phyloP scores from a whole-genome alignment of 306 rosid genomes.

The Vigna trinervia region DNA sequence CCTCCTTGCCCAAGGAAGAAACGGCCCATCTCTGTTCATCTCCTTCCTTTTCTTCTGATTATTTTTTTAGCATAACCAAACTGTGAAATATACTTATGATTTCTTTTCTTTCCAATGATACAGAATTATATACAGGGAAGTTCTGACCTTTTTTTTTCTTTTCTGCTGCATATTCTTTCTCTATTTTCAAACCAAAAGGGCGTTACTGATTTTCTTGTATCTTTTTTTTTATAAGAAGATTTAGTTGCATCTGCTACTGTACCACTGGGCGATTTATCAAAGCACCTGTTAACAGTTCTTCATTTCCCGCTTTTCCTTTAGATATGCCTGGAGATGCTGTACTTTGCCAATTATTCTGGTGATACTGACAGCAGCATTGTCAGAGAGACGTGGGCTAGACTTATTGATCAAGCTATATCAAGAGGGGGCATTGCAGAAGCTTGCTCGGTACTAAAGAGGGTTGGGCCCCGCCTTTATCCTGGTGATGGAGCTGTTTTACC shows the following conservation, averaged over 20 bases:
- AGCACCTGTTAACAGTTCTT: conserved; percentile 34
- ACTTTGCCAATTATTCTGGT: conserved; percentile 92
- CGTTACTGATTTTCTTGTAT: conserved; percentile 5
- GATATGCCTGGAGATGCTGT: conserved; percentile 93
- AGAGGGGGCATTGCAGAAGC: conserved; percentile 96
- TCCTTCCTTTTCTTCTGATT: conserved; percentile 7
- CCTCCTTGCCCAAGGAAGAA: not conserved
- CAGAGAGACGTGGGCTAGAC: conserved; percentile 96
- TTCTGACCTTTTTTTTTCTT: not conserved
- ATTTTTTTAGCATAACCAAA: not conserved
- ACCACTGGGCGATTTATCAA: conserved; percentile 13
- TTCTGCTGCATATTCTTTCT: not conserved
- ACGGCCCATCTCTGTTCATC: not conserved
- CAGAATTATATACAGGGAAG: conserved; percentile 11
- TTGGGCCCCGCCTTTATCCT: conserved; percentile 93
- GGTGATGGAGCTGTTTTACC: conserved; percentile 92
- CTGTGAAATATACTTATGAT: conserved; percentile 1
- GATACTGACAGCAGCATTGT: conserved; percentile 83
- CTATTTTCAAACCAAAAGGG: conserved; percentile 9
- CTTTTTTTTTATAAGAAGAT: too few relatives aligned
- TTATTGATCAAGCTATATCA: conserved; percentile 89
- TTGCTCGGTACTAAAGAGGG: conserved; percentile 88
- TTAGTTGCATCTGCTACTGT: conserved; percentile 29
- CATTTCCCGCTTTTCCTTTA: conserved; percentile 51
- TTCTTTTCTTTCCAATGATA: conserved; percentile 17